Conservation (phyloP, 768 basidiomycete genomes). For the Boletus edulis region DNA sequence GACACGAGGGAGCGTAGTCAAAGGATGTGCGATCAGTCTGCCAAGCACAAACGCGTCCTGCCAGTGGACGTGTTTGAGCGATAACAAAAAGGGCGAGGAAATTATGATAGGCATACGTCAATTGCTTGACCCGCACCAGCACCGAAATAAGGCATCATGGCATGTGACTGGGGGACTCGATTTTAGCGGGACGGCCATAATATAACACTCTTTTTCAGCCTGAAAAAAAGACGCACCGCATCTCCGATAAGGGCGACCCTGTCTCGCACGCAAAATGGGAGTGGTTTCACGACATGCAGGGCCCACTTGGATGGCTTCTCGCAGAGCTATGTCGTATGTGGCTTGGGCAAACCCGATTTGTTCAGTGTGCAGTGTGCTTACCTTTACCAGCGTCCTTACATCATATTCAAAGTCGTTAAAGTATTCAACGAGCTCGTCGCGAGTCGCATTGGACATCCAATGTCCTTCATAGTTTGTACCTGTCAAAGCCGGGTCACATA, state of each 20-base stretch:
- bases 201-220: background rate
- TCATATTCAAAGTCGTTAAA: conserved; percentile 39
- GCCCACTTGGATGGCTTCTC: conserved; percentile 42
- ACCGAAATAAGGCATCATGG: conserved; percentile 24
- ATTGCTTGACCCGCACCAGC: conserved; percentile 28
- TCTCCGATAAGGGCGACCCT: conserved; percentile 50
- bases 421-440: conserved; percentile 32
- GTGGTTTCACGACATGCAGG: conserved; percentile 39
- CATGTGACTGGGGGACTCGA: conserved; percentile 16
- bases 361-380: background rate
- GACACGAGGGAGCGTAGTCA: conserved; percentile 4
- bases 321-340: conserved; percentile 28
- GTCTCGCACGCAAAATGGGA: conserved; percentile 39
- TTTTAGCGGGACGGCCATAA: background rate
- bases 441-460: conserved; percentile 28
- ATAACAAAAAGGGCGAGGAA: background rate
- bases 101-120: conserved; percentile 8
- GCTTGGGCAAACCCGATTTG: background rate
- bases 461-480: conserved; percentile 33
- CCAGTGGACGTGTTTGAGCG: background rate
- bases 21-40: conserved; percentile 18
- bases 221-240: conserved; percentile 33
- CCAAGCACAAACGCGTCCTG: conserved; percentile 23
- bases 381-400: conserved; percentile 29
- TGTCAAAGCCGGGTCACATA: conserved; percentile 27